Evolutionary conservation across 2,329 filamentous ascomycete species (phyloP), one percentile per base, ranked within the genome.

Genomic region (Gaeumannomyces tritici): DNA sequence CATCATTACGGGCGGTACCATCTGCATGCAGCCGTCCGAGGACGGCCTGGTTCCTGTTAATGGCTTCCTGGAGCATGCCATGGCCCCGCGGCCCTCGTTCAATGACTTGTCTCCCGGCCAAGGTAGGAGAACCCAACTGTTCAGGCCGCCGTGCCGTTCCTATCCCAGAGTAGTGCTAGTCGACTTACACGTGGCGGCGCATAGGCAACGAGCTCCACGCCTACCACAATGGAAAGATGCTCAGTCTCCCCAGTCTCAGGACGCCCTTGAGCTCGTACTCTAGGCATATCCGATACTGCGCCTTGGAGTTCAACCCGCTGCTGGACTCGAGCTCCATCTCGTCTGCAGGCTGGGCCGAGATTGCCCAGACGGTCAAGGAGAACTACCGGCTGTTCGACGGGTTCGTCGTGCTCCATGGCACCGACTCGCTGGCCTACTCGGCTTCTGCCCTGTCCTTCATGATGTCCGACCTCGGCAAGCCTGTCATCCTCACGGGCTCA

Each of bases 291-390:
- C 85, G 91, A 63, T 97, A 96, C 73, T 86, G 86, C 4, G 89
- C 95, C 42, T 82, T 93, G 62, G 93, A 97, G 71, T 96, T 96
- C 73, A 82, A 87, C 60, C 89, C 90, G 29, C 77, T 96, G 51
- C 85, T 97, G 4, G 93, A 97, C 76, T 96, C 91, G 65, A 93
- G 89, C 72, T 95, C 90, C 62, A 96, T 96, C 73, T 90, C 92
- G 64, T 90, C 91, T 24, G 83, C 84, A 56, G 91, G 91, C 63
- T 96, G 91, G 93, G 87, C 89, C 13, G 84, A 91, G 71, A 95
- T 96, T 71, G 91, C 92, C 1, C 77, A 81, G 60, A 85, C 89
- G n/a, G 85, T 96, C 67, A 83, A 86, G 68, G 85, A 89, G 66
- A 97, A 97, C 74, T 96, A 96, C 74, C 87, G 88, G 65, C 82